Conservation (phyloP, 2,329 filamentous ascomycete genomes). For the Cladosporium cucumerinum region DNA sequence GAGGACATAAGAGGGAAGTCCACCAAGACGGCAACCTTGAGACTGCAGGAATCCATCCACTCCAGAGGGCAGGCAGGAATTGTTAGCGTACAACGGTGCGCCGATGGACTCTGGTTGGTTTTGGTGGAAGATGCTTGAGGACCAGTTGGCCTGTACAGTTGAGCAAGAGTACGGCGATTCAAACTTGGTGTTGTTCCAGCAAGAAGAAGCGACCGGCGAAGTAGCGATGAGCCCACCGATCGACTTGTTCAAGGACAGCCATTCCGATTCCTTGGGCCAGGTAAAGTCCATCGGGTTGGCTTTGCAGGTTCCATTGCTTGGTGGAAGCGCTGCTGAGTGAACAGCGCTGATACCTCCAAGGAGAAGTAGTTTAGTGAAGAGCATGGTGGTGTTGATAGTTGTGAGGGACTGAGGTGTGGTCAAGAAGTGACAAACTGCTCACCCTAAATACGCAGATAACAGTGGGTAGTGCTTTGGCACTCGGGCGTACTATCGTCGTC, state of each 20-base stretch:
- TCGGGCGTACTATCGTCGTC: not conserved
- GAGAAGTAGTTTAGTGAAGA: not conserved
- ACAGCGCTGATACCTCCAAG: not conserved
- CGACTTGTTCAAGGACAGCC: conserved; percentile 18
- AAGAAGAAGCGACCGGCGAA: conserved; percentile 32
- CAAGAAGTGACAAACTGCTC: not conserved
- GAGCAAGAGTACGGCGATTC: conserved; percentile 28
- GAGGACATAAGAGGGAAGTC: conserved; percentile 35
- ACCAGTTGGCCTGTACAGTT: conserved; percentile 30
- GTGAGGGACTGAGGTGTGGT: not conserved
- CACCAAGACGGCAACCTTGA: conserved; percentile 32
- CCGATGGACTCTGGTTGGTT: conserved; percentile 34
- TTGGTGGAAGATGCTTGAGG: conserved; percentile 31
- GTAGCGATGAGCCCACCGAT: conserved; percentile 27
- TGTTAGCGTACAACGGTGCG: conserved; percentile 33
- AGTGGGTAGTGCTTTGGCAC: not conserved
- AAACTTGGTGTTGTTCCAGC: conserved; percentile 33
- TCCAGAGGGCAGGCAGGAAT: conserved; percentile 34
- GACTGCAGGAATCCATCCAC: conserved; percentile 26
- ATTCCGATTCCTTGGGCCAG: conserved; percentile 17
- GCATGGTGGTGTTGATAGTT: not conserved
- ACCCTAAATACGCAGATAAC: not conserved
- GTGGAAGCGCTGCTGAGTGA: not conserved
- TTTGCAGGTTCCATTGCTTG: conserved; percentile 16
- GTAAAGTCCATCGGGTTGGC: conserved; percentile 17